A percentile compares a stretch with the other conserved stretches of the same genome.
phyloP scores from a whole-genome alignment of 2,329 filamentous ascomycete species.

The Dothideomycetidae sp. region DNA sequence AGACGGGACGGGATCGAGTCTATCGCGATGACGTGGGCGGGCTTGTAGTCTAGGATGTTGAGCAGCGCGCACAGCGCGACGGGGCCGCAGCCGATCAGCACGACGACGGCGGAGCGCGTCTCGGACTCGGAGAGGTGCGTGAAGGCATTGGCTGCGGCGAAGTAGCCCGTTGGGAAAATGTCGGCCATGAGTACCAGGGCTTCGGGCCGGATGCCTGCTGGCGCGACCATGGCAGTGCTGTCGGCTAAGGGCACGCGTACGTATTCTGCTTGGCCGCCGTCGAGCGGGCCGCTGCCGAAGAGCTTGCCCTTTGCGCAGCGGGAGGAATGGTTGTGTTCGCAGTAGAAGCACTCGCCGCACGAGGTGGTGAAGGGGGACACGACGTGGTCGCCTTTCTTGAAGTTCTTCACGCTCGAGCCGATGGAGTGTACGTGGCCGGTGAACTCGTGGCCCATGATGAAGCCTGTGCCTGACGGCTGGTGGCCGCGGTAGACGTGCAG shows the following conservation, averaged over 20 bases:
- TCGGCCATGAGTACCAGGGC: constrained; percentile 79
- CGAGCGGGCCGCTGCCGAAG: constrained; percentile 46
- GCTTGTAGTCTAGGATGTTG: constrained; percentile 59
- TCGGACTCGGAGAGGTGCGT: constrained; percentile 43
- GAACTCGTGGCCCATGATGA: constrained; percentile 75
- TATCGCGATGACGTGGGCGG: constrained; percentile 62
- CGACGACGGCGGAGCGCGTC: constrained; percentile 53
- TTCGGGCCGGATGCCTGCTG: constrained; percentile 55
- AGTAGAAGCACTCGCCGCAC: constrained; percentile 74
- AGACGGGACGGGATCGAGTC: constrained; percentile 46
- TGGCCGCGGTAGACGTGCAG: constrained; percentile 77
- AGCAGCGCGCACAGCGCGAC: constrained; percentile 73
- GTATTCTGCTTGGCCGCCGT: constrained; percentile 24
- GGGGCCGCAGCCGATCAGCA: constrained; percentile 68
- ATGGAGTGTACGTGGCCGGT: constrained; percentile 58
- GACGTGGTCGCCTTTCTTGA: constrained; percentile 62
- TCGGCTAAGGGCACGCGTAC: constrained; percentile 69
- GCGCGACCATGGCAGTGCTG: constrained; percentile 62
- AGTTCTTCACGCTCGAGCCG: constrained; percentile 51
- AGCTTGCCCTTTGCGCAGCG: constrained; percentile 57
- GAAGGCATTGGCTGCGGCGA: constrained; percentile 67
- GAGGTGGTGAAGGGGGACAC: constrained; percentile 74
- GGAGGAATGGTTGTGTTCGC: constrained; percentile 59
- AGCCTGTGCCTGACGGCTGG: constrained; percentile 50
- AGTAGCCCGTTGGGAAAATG: constrained; percentile 75